Percentiles rank a stretch among this genome's conserved stretches.
These are phyloP conservation scores for Candolleomyces aberdarensis DNA, from an alignment of 768 basidiomycete genomes.

Conservation along the genomic window DNA sequence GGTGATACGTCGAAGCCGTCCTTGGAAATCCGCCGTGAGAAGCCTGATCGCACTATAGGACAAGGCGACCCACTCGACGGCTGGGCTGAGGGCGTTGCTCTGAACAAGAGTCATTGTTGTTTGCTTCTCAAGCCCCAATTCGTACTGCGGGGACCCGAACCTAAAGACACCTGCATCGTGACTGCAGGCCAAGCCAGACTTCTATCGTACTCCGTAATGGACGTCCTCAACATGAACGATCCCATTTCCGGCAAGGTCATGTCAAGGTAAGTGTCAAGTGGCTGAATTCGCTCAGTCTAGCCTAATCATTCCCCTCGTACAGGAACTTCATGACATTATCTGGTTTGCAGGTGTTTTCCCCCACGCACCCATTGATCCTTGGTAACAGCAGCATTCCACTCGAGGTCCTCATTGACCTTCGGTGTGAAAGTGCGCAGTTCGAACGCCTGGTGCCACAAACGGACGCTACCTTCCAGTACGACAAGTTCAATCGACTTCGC, in stretches of 20 bases:
- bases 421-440: slow-evolving; percentile 78
- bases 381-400: slow-evolving; percentile 70
- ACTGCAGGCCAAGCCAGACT: slow-evolving; percentile 80
- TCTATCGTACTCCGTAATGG: slow-evolving; percentile 78
- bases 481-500: slow-evolving; percentile 92
- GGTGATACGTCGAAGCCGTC: slow-evolving; percentile 51
- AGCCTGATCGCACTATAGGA: slow-evolving; percentile 26
- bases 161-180: slow-evolving; percentile 59
- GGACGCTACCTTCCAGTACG: slow-evolving; percentile 80
- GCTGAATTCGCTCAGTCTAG: not conserved
- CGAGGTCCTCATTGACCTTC: slow-evolving; percentile 84
- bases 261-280: slow-evolving; percentile 54
- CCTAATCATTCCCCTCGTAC: not conserved
- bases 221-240: slow-evolving; percentile 74
- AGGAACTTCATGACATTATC: slow-evolving; percentile 79
- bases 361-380: slow-evolving; percentile 40
- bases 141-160: slow-evolving; percentile 60
- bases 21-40: slow-evolving; percentile 31
- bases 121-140: slow-evolving; percentile 92
- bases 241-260: slow-evolving; percentile 83
- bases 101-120: slow-evolving; percentile 73
- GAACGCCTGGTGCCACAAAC: slow-evolving; percentile 91
- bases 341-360: slow-evolving; percentile 87
- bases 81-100: slow-evolving; percentile 69
- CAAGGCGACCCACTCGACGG: slow-evolving; percentile 60